Evolutionary conservation across 768 basidiomycete genomes (phyloP), one percentile per base, ranked within the genome.

Genomic region (Lenzites betulinus): DNA sequence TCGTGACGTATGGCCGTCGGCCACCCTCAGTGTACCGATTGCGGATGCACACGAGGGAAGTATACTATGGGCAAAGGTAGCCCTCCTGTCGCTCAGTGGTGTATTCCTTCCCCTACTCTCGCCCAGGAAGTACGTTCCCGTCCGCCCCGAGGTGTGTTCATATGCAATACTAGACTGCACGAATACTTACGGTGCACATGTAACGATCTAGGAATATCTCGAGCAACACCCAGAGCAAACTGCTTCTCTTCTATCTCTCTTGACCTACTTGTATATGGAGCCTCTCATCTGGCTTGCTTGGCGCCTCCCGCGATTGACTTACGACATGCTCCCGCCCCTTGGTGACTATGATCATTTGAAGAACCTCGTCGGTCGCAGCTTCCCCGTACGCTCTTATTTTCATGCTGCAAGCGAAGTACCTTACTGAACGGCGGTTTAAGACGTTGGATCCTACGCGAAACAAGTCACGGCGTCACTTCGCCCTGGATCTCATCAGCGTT

Each of bases 151-250:
- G 46, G 75, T 76, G 18, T 11, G 67, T 7, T 33, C n/a, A 28
- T 28, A 8, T 13, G 12, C 6, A 8, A 20, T 8, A 15, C 51
- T 9, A 16, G n/a, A 33, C 1, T 4, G 28, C 26, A 18, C 25
- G 39, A 15, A 6, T 20, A 25, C 30, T 15, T 3, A 51, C 39
- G n/a, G 30, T 38, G 18, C 12, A 23, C 20, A n/a, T 18, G 20
- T 3, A 12, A n/a, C 33, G 6, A n/a, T 4, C 4, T 36, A 46
- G 46, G 48, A 35, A 18, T 6, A 7, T 23, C 6, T 59, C 55
- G 70, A 58, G 28, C 69, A 73, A 1, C 74, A 74, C 20, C 76
- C 79, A 2, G 80, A 82, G 61, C 80, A 81, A 58, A 79, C 77
- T 1, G 76, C 79, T 0, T 77, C 78, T 0, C 68, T 71, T 46